Percentiles rank a stretch among this genome's conserved stretches.
Conservation (phyloP, 495 filamentous ascomycete genomes). For the Cairneyella variabilis region DNA sequence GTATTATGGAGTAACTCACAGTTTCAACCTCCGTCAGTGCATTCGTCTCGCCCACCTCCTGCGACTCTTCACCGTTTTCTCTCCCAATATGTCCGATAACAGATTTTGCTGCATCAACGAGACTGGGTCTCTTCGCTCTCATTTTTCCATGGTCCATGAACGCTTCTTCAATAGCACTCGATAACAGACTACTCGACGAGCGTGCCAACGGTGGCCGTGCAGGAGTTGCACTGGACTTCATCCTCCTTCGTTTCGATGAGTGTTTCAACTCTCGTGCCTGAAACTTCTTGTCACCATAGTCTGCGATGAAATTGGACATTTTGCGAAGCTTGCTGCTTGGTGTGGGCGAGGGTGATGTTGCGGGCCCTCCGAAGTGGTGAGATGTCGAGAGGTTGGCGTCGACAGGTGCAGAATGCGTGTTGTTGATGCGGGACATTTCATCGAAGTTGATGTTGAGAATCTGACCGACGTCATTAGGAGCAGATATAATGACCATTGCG, state of each 20-base stretch:
- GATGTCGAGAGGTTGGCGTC: background rate
- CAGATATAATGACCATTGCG: background rate
- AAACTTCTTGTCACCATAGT: background rate
- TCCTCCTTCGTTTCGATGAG: background rate
- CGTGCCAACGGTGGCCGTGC: no score
- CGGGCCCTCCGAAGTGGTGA: no score
- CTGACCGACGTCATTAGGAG: background rate
- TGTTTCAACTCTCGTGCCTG: no score
- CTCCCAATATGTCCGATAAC: no score
- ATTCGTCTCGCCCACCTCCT: background rate
- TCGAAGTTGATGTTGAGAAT: background rate
- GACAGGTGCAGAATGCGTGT: background rate
- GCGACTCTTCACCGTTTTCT: no score
- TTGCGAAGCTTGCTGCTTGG: background rate
- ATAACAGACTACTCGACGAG: no score
- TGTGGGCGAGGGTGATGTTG: no score
- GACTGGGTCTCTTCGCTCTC: background rate
- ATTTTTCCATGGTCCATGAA: no score
- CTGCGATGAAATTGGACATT: background rate
- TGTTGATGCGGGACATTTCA: background rate
- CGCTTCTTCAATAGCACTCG: no score
- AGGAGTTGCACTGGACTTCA: no score
- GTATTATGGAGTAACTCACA: background rate
- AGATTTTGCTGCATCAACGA: no score
- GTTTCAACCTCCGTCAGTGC: background rate